Conservation (phyloP, 768 basidiomycete species). For the Chalciporus chontae region DNA sequence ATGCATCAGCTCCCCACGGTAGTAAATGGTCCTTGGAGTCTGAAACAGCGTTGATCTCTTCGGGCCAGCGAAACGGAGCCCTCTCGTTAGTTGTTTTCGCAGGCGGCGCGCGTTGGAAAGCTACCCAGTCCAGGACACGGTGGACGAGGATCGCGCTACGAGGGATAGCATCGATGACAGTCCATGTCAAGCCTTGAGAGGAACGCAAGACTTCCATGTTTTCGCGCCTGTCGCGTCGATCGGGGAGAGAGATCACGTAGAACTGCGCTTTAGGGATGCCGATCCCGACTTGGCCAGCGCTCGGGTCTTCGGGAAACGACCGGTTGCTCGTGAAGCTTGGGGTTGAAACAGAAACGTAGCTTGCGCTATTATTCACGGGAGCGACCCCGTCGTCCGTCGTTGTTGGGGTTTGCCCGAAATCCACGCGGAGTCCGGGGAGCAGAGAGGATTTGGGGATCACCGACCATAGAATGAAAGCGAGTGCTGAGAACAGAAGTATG, state of each 20-base stretch:
- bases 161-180: conserved; percentile 48
- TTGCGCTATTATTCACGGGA: background rate
- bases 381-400: background rate
- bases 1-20: conserved; percentile 21
- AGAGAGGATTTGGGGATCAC: conserved; percentile 9
- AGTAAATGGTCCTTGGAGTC: conserved; percentile 6
- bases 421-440: conserved; percentile 12
- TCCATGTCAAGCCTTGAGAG: conserved; percentile 48
- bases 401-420: conserved; percentile 8
- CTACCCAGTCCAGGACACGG: conserved; percentile 43
- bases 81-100: background rate
- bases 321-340: background rate
- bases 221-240: conserved; percentile 49
- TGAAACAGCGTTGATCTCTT: conserved; percentile 30
- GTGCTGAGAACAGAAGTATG: conserved; percentile 20
- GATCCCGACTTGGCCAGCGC: conserved; percentile 19
- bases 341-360: background rate
- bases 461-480: conserved; percentile 22
- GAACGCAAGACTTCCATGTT: conserved; percentile 56
- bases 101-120: conserved; percentile 3
- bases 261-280: conserved; percentile 38
- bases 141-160: conserved; percentile 37
- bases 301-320: background rate
- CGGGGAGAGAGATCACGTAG: conserved; percentile 60
- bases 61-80: conserved; percentile 38